These are phyloP conservation scores for Tetracladium marchalianum DNA, from an alignment of 495 filamentous ascomycete species.

Conservation along the genomic window DNA sequence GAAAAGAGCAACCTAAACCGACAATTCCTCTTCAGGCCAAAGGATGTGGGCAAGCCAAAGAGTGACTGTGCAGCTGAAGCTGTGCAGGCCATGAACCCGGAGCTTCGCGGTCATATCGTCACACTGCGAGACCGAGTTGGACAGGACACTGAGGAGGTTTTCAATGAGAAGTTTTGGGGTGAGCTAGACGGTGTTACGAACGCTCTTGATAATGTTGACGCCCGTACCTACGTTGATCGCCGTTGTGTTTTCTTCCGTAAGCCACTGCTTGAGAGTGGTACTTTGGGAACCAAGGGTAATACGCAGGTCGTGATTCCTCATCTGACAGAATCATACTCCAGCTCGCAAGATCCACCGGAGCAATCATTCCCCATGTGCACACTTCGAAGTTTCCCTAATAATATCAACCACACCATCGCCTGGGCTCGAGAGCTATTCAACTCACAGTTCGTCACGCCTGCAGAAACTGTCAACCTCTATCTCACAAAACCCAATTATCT, in stretches of 20 bases:
- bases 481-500: slow-evolving; percentile 87
- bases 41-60: slow-evolving; percentile 95
- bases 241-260: slow-evolving; percentile 99
- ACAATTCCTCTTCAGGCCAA: slow-evolving; percentile 90
- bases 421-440: slow-evolving; percentile 97
- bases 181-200: slow-evolving; percentile 89
- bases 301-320: slow-evolving; percentile 87
- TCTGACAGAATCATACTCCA: slow-evolving; percentile 95
- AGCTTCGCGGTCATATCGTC: slow-evolving; percentile 74
- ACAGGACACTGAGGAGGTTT: slow-evolving; percentile 85
- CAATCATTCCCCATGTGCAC: slow-evolving; percentile 99
- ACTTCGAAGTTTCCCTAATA: slow-evolving; percentile 93
- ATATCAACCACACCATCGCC: slow-evolving; percentile 97
- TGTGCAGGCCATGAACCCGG: slow-evolving; percentile 89
- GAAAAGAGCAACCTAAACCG: slow-evolving; percentile 99
- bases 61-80: slow-evolving; percentile 88
- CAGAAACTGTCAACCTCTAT: slow-evolving; percentile 93
- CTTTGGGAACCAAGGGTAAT: slow-evolving; percentile 96
- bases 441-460: slow-evolving; percentile 82
- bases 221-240: slow-evolving; percentile 92
- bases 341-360: slow-evolving; percentile 96
- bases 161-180: slow-evolving; percentile 92
- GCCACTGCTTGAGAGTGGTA: slow-evolving; percentile 91
- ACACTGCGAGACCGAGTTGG: slow-evolving; percentile 84
- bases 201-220: slow-evolving; percentile 95